Base-by-base conservation (phyloP, 1,139 yeast genomes). In the Geotrichum carabidarum region DNA sequence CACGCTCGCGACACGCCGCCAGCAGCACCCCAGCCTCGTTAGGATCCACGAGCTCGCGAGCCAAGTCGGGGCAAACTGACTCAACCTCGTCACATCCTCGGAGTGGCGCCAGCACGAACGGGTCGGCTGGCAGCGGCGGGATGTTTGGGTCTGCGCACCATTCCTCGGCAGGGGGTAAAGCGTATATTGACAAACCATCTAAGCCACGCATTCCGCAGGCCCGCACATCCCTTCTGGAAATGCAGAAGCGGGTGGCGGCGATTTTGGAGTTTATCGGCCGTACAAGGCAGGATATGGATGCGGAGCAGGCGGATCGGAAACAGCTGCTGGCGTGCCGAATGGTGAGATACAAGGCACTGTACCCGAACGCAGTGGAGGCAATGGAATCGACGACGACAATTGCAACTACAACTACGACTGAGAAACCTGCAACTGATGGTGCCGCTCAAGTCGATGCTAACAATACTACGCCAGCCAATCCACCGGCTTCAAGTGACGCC, bases 191-290 rank as follows among this genome's bases (percentile, higher is more conserved):
- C 59, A 86, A 83, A 65, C 84, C 90, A 5, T 84, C 90, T 47
- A 86, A 82, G 62, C 96, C 98, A 12, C 78, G 96, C 53, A 76
- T 82, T 54, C 97, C 95, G 7, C 84, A 84, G 57, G 82, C 84
- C 11, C 79, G 87, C 54, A 80, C 88, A 1, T 78, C 90, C 1
- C 71, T 90, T 57, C 79, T 80, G 61, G 99, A 91, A 67, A 82
- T 91, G 83, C 81, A 91, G 54, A 84, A 89, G 65, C 78, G 99
- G 56, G 87, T 90, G 0, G 86, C 91, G 4, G 95, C 96, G 2
- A 90, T 93, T 17, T 74, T 91, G 63, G 98, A 93, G 71, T 93
- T 91, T 78, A 78, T 91, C 34, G 89, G 89, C 8, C 76, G 96
- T 49, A 85, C 95, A 1, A 95, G 89, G 67, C 70, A 82, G 56